A percentile compares a stretch with the other conserved stretches of the same genome.
Evolutionary conservation across 2,329 filamentous ascomycete species (phyloP).

Genomic region (Shiraia sp.): DNA sequence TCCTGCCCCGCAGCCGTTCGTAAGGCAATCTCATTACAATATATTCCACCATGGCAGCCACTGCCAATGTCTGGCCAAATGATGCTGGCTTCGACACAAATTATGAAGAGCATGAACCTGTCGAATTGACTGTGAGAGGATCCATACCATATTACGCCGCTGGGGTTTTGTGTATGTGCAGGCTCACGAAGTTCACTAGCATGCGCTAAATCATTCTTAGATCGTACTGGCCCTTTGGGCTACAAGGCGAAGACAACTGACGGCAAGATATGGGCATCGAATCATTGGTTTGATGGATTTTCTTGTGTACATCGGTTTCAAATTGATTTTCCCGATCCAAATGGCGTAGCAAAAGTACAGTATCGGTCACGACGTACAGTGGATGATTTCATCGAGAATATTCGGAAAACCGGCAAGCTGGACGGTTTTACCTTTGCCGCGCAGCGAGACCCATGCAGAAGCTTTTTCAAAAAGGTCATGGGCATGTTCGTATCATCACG

Average conservation of each 20-base stretch:
- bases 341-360: slow-evolving; percentile 53
- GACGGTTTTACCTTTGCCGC: slow-evolving; percentile 69
- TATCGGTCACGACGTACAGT: slow-evolving; percentile 74
- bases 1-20: too few relatives aligned
- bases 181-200: neutral
- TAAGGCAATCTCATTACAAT: too few relatives aligned
- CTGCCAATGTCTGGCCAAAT: slow-evolving; percentile 35
- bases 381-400: slow-evolving; percentile 63
- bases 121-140: slow-evolving; percentile 67
- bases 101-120: slow-evolving; percentile 66
- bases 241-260: slow-evolving; percentile 64
- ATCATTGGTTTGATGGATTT: slow-evolving; percentile 84
- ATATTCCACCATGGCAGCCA: slow-evolving; percentile 5
- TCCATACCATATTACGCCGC: slow-evolving; percentile 71
- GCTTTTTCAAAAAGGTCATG: slow-evolving; percentile 73
- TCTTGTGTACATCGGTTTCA: slow-evolving; percentile 73
- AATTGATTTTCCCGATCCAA: slow-evolving; percentile 54
- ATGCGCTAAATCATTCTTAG: neutral
- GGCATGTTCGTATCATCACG: slow-evolving; percentile 55
- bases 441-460: slow-evolving; percentile 73
- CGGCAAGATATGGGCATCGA: slow-evolving; percentile 62
- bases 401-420: slow-evolving; percentile 63
- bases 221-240: slow-evolving; percentile 67
- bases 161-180: slow-evolving; percentile 61
- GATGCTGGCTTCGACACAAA: slow-evolving; percentile 62